A percentile compares a stretch with the other conserved stretches of the same genome.
phyloP scores from a whole-genome alignment of 2,329 filamentous ascomycete genomes.

The Clonostachys rhizophaga region DNA sequence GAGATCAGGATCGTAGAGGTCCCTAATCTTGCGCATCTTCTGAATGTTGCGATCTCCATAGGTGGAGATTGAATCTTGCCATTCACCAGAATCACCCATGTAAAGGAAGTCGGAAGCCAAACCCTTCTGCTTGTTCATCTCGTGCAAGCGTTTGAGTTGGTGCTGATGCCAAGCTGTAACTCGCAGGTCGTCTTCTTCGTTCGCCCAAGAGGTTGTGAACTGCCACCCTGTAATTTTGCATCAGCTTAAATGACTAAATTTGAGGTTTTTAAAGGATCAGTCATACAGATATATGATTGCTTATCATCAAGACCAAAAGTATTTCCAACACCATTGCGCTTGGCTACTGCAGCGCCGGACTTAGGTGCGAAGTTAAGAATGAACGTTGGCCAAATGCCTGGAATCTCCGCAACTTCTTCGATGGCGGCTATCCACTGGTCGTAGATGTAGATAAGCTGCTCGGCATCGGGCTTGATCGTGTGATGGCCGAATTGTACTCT shows the following conservation, averaged over 20 bases:
- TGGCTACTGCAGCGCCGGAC: neutral
- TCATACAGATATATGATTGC: neutral
- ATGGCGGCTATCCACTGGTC: slow-evolving; percentile 24
- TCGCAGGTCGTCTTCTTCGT: slow-evolving; percentile 24
- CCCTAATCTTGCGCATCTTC: slow-evolving; percentile 19
- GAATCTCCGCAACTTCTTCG: slow-evolving; percentile 6
- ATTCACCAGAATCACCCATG: slow-evolving; percentile 17
- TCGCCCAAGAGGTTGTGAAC: slow-evolving; percentile 26
- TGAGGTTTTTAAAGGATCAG: neutral
- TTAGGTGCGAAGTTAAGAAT: neutral
- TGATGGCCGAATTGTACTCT: slow-evolving; percentile 19
- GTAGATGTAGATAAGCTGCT: slow-evolving; percentile 21
- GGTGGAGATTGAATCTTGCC: slow-evolving; percentile 24
- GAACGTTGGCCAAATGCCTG: neutral
- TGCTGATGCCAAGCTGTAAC: slow-evolving; percentile 22
- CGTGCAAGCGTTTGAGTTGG: slow-evolving; percentile 19
- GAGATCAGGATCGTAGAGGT: slow-evolving; percentile 20
- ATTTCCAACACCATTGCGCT: neutral
- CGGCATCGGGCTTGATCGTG: slow-evolving; percentile 25
- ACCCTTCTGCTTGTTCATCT: slow-evolving; percentile 18
- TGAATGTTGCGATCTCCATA: slow-evolving; percentile 23
- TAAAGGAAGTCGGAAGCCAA: slow-evolving; percentile 19
- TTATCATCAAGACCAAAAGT: neutral
- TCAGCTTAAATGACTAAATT: neutral
- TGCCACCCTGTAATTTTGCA: slow-evolving; percentile 26